Conservation (phyloP, 2,329 filamentous ascomycete species). For the Bipolaris zeicola region DNA sequence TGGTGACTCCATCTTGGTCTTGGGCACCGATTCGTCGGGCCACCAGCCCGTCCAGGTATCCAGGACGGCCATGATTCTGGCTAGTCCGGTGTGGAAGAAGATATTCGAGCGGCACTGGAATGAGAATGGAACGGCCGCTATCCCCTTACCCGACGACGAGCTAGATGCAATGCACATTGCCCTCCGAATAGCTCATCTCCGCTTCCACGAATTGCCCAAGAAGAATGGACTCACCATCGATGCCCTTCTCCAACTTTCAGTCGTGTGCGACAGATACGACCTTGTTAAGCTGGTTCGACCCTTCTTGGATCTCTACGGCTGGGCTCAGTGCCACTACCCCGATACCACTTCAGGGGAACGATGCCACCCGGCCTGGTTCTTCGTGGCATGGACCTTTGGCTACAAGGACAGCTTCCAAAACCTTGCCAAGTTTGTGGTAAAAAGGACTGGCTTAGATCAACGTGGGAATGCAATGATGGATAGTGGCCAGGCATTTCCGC, state of each 20-base stretch:
- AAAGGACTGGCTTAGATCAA: slow-evolving; percentile 8
- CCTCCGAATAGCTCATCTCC: slow-evolving; percentile 12
- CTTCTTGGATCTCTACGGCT: slow-evolving; percentile 19
- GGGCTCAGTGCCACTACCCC: slow-evolving; percentile 14
- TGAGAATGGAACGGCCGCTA: slow-evolving; percentile 22
- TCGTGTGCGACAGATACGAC: slow-evolving; percentile 42
- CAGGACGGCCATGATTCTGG: slow-evolving; percentile 17
- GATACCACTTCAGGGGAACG: slow-evolving; percentile 4
- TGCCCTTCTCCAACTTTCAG: slow-evolving; percentile 30
- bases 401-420: slow-evolving; percentile 18
- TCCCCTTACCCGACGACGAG: slow-evolving; percentile 27
- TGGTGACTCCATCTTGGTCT: slow-evolving; percentile 14
- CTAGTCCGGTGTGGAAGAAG: slow-evolving; percentile 27
- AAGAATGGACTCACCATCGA: slow-evolving; percentile 21
- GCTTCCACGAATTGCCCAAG: slow-evolving; percentile 11
- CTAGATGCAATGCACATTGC: slow-evolving; percentile 11
- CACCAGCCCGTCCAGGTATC: slow-evolving; percentile 21
- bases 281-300: slow-evolving; percentile 31
- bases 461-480: slow-evolving; percentile 2
- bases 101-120: slow-evolving; percentile 22
- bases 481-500: slow-evolving; percentile 4
- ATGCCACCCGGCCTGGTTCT: slow-evolving; percentile 17
- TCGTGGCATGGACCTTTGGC: slow-evolving; percentile 25
- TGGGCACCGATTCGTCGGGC: slow-evolving; percentile 10
- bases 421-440: slow-evolving; percentile 11